Evolutionary conservation across 495 filamentous ascomycete genomes (phyloP), one percentile per base, ranked within the genome.

Genomic region (Penicillium lagena): DNA sequence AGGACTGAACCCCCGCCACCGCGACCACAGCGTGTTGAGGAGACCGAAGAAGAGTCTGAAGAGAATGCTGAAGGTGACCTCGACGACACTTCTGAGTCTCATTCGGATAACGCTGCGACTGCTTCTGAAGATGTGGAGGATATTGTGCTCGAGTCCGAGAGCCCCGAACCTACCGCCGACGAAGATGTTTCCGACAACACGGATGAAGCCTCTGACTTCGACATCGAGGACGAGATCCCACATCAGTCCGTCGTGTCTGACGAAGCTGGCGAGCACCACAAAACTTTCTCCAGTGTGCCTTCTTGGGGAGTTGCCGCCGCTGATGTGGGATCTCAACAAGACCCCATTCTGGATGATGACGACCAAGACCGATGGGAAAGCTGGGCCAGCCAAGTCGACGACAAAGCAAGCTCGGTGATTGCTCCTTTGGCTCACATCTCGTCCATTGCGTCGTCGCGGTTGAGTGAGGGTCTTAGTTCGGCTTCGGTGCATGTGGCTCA

Each of bases 401-500:
- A 64, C 37, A 71, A 82, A 14, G 56, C 78, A 11, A 82, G 73
- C 66, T 61, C 70, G 5, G 64, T 61, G 32, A 71, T 71, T 42
- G 74, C 74, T 9, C 61, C 71, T 11, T 54, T 80, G 11, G 75
- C 73, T 42, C 77, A 78, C 10, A 73, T 85, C 34, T 77, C 79
- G 14, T 81, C 82, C 1, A 70, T 87, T 30, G 86, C 83, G 1
- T 75, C 83, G 0, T 78, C 80, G 27, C 76, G 74, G 34, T 70
- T 87, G 12, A 71, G 75, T 27, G 79, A 86, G 56, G 85, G 79
- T 29, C 69, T 84, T 9, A 76, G 67, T 37, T 65, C 70, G 46
- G 85, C 88, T 12, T 82, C 81, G 34, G 75, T 79, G 46, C 83
- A 86, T 54, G 82, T 80, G 45, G 68, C 76, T 27, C 72, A 67